Evolutionary conservation across 768 basidiomycete genomes (phyloP).

Genomic region (Chalciporus sphaerocephalus): DNA sequence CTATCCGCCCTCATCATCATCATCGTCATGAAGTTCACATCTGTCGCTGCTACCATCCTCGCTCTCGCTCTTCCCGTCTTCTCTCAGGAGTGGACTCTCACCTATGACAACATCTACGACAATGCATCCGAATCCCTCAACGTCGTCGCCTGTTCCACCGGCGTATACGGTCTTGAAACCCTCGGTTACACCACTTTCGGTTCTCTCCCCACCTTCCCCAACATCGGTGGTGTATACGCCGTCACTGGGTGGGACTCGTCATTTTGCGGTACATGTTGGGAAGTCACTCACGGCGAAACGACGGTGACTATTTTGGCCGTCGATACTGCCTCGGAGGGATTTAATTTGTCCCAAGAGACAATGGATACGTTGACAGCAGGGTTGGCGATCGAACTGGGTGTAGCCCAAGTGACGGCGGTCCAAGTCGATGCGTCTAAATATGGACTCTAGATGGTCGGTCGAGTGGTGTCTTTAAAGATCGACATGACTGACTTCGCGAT

Average conservation of each 20-base stretch:
- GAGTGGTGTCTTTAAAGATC: too few relatives aligned
- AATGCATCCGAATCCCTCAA: slow-evolving; percentile 8
- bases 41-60: not conserved
- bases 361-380: slow-evolving; percentile 47
- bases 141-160: slow-evolving; percentile 32
- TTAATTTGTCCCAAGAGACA: slow-evolving; percentile 44
- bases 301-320: slow-evolving; percentile 27
- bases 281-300: slow-evolving; percentile 19
- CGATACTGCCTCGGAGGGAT: slow-evolving; percentile 30
- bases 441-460: too few relatives aligned
- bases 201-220: slow-evolving; percentile 29
- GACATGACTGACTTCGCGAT: too few relatives aligned
- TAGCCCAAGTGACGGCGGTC: slow-evolving; percentile 40
- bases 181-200: slow-evolving; percentile 33
- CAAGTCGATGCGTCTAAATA: slow-evolving; percentile 45
- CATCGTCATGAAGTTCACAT: slow-evolving; percentile 21
- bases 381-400: slow-evolving; percentile 44
- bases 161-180: slow-evolving; percentile 27
- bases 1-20: too few relatives aligned
- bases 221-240: slow-evolving; percentile 32
- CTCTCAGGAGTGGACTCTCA: slow-evolving; percentile 14
- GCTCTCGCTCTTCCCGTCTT: slow-evolving; percentile 12
- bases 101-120: slow-evolving; percentile 26
- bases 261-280: slow-evolving; percentile 33
- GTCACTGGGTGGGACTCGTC: slow-evolving; percentile 29